Percentiles rank a stretch among this genome's conserved stretches.
These are phyloP conservation scores for Pelargonium citronellum DNA, from an alignment of 441 rosid genomes.

Conservation along the genomic window DNA sequence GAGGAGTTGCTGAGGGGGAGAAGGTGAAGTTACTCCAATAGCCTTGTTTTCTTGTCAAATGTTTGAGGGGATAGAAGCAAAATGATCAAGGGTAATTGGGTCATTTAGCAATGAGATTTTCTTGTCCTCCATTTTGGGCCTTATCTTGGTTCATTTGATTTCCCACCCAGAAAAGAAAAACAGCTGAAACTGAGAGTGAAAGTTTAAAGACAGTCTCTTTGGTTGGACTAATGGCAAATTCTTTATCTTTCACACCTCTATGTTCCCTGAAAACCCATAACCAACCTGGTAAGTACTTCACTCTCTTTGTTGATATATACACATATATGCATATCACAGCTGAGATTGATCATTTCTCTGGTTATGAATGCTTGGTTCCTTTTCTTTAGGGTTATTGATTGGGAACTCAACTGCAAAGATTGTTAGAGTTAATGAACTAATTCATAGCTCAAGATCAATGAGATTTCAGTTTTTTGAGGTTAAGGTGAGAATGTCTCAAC, in stretches of 20 bases:
- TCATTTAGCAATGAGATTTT: not conserved
- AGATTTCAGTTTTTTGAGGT: conserved; percentile 50
- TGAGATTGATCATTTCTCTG: not conserved
- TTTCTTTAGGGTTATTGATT: conserved; percentile 24
- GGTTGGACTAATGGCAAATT: conserved; percentile 41
- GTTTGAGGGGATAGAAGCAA: not conserved
- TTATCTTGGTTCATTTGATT: not conserved
- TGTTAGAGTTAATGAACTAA: conserved; percentile 35
- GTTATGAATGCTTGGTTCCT: not conserved
- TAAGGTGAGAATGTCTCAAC: conserved; percentile 40
- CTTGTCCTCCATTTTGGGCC: not conserved
- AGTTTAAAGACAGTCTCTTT: not conserved
- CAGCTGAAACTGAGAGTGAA: not conserved
- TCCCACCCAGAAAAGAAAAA: conserved; percentile 2
- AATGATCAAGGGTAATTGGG: not conserved
- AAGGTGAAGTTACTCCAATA: conserved; percentile 19
- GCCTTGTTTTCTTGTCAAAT: conserved; percentile 8
- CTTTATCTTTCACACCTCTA: conserved; percentile 41
- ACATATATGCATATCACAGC: not conserved
- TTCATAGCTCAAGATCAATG: conserved; percentile 34
- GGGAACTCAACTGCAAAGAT: conserved; percentile 40
- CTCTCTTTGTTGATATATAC: conserved; percentile 3
- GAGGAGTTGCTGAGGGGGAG: not conserved
- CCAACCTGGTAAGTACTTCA: conserved; percentile 33
- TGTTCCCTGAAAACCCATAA: conserved; percentile 37